Percentiles rank a stretch among this genome's conserved stretches.
phyloP scores from a whole-genome alignment of 2,329 filamentous ascomycete genomes.

The Penicillium thymicola region DNA sequence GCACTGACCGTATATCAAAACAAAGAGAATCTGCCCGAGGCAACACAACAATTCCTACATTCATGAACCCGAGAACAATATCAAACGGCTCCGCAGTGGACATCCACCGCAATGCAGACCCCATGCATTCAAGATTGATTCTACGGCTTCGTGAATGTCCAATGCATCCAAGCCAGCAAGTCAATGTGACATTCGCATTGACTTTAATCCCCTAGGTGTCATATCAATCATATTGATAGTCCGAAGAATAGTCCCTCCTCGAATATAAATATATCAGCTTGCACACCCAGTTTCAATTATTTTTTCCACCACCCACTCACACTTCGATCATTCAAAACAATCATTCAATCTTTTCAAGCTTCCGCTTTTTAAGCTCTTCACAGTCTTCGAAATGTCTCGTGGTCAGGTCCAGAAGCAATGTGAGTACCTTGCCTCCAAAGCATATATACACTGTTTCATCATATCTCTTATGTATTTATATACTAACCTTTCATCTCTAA shows the following conservation, averaged over 20 bases:
- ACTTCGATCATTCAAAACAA: constrained; percentile 11
- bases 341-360: constrained; percentile 11
- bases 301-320: constrained; percentile 10
- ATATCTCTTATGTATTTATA: neutral
- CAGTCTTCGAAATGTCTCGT: constrained; percentile 28
- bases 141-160: neutral
- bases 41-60: neutral
- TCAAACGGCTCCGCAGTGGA: neutral
- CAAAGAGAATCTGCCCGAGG: constrained; percentile 1
- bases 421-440: constrained; percentile 6
- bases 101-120: neutral
- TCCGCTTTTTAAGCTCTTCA: constrained; percentile 15
- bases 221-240: neutral
- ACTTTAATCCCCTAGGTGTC: neutral
- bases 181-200: neutral
- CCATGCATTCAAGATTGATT: neutral
- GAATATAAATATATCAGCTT: constrained; percentile 3
- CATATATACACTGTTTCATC: neutral
- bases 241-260: neutral
- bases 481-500: constrained; percentile 10
- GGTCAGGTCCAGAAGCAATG: constrained; percentile 23
- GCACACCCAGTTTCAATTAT: neutral
- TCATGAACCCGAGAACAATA: constrained; percentile 5
- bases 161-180: neutral
- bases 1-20: neutral